Conservation (phyloP, 2,329 filamentous ascomycete genomes). For the Teratosphaeria epicoccoides region DNA sequence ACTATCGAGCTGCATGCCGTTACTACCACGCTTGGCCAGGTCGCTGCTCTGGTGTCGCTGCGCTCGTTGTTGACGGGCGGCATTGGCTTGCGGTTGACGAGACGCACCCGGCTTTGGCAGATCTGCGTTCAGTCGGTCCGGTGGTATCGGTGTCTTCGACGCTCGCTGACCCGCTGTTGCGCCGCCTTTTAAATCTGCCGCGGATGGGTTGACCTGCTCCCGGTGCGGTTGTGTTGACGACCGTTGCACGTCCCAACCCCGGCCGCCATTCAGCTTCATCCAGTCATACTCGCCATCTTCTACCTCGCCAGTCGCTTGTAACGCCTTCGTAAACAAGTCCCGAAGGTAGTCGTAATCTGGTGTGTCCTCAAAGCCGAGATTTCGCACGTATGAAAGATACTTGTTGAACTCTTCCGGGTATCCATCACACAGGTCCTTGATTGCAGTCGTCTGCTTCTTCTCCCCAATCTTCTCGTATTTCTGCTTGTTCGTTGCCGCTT, state of each 20-base stretch:
- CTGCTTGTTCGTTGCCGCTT: slow-evolving; percentile 71
- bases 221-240: slow-evolving; percentile 59
- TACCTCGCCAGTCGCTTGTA: slow-evolving; percentile 87
- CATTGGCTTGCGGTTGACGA: slow-evolving; percentile 55
- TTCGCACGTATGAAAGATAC: slow-evolving; percentile 93
- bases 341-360: slow-evolving; percentile 97
- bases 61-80: slow-evolving; percentile 42
- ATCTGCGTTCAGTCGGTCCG: slow-evolving; percentile 36
- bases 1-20: slow-evolving; percentile 68
- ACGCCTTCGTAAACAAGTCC: slow-evolving; percentile 88
- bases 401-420: slow-evolving; percentile 98
- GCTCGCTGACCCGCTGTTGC: slow-evolving; percentile 39
- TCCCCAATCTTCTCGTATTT: slow-evolving; percentile 99
- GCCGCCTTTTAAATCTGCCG: slow-evolving; percentile 60
- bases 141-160: slow-evolving; percentile 40
- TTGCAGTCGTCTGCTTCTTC: slow-evolving; percentile 96
- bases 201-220: slow-evolving; percentile 64
- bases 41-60: slow-evolving; percentile 22
- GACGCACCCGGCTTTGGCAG: slow-evolving; percentile 51
- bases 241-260: slow-evolving; percentile 80
- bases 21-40: slow-evolving; percentile 60
- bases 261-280: slow-evolving; percentile 95
- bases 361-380: slow-evolving; percentile 95
- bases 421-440: slow-evolving; percentile 93
- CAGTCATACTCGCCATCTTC: slow-evolving; percentile 99